Evolutionary conservation across 2,329 filamentous ascomycete species (phyloP).

Genomic region (Lizonia empirigonia): DNA sequence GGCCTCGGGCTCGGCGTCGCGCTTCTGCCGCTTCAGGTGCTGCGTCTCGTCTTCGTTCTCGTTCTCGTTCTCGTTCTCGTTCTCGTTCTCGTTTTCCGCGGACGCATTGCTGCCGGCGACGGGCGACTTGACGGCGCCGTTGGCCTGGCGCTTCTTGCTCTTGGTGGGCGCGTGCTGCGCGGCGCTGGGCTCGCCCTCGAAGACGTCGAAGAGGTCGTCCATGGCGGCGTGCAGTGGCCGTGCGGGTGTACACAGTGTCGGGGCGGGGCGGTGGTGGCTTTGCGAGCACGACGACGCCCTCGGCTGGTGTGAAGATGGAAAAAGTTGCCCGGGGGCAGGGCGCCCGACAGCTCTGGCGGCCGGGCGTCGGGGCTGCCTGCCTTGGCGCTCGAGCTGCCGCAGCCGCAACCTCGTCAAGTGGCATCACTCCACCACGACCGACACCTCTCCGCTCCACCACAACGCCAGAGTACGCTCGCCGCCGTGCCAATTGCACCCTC

Average conservation of each 20-base stretch:
- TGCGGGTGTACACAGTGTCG: slow-evolving; percentile 6
- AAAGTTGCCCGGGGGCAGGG: slow-evolving; percentile 6
- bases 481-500: slow-evolving; percentile 31
- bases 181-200: slow-evolving; percentile 46
- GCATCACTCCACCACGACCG: slow-evolving; percentile 22
- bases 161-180: slow-evolving; percentile 49
- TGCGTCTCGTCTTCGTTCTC: slow-evolving; percentile 46
- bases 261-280: slow-evolving; percentile 2
- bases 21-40: slow-evolving; percentile 66
- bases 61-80: slow-evolving; percentile 43
- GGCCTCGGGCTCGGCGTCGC: slow-evolving; percentile 71
- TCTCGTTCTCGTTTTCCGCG: slow-evolving; percentile 40
- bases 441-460: slow-evolving; percentile 37
- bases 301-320: slow-evolving; percentile 5
- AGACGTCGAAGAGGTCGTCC: slow-evolving; percentile 55
- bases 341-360: slow-evolving; percentile 6
- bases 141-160: slow-evolving; percentile 85
- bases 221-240: slow-evolving; percentile 25
- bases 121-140: slow-evolving; percentile 71
- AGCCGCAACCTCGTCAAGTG: slow-evolving; percentile 13
- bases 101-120: slow-evolving; percentile 37
- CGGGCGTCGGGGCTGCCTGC: slow-evolving; percentile 5
- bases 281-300: slow-evolving; percentile 1
- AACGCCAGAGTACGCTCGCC: slow-evolving; percentile 37
- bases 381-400: slow-evolving; percentile 14